Conservation (phyloP, 2,329 filamentous ascomycete species). For the Pseudogymnoascus sp. region DNA sequence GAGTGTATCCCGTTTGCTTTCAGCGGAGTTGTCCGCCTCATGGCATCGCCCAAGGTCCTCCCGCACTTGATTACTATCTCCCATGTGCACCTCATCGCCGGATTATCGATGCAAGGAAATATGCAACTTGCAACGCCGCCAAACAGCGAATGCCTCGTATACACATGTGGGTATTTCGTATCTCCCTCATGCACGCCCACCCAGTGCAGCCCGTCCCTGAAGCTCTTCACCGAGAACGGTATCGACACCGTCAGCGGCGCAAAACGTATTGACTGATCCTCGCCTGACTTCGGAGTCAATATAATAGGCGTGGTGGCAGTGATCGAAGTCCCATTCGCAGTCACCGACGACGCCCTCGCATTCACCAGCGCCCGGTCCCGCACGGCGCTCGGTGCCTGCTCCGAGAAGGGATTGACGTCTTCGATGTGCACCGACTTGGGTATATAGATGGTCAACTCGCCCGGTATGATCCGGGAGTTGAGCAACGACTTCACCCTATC, state of each 20-base stretch:
- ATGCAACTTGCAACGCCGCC: constrained; percentile 76
- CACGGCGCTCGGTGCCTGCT: constrained; percentile 40
- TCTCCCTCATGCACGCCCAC: constrained; percentile 77
- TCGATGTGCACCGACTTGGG: constrained; percentile 56
- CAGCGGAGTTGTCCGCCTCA: constrained; percentile 40
- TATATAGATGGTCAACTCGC: constrained; percentile 51
- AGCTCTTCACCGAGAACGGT: constrained; percentile 68
- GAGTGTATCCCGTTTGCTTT: constrained; percentile 30
- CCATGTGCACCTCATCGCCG: constrained; percentile 75
- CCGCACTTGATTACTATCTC: constrained; percentile 82
- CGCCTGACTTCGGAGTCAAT: constrained; percentile 28
- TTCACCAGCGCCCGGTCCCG: constrained; percentile 35
- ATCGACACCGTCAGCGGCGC: constrained; percentile 59
- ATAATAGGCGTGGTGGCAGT: constrained; percentile 18
- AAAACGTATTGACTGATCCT: constrained; percentile 38
- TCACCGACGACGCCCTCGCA: constrained; percentile 16
- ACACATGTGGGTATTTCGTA: constrained; percentile 80
- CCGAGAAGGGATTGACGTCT: constrained; percentile 47
- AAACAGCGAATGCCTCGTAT: constrained; percentile 73
- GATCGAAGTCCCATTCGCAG: constrained; percentile 14
- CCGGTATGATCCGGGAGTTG: constrained; percentile 36
- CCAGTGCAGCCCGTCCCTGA: constrained; percentile 85
- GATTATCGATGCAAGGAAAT: constrained; percentile 89
- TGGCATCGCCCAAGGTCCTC: constrained; percentile 74
- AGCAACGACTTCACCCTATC: constrained; percentile 48